A percentile compares a stretch with the other conserved stretches of the same genome.
Evolutionary conservation across 768 basidiomycete species (phyloP).

Genomic region (Termitomyces sp.): DNA sequence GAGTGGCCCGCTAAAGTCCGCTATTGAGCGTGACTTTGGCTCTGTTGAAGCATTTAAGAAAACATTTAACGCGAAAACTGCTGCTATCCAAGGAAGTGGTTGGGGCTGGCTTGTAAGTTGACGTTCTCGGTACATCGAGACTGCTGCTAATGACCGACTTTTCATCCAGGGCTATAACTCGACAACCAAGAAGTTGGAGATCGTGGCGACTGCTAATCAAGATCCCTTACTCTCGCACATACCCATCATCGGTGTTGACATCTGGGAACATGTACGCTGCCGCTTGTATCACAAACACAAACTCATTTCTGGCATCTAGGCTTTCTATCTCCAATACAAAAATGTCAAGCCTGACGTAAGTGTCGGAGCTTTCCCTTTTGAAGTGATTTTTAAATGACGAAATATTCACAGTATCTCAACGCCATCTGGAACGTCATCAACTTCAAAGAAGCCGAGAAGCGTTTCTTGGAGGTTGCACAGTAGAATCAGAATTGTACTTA

Average conservation of each 20-base stretch:
- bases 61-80: constrained; percentile 80
- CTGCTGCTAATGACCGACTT: background rate
- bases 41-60: constrained; percentile 84
- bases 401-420: constrained; percentile 66
- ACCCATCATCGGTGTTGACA: constrained; percentile 93
- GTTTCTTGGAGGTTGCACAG: constrained; percentile 31
- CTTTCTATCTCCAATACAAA: constrained; percentile 82
- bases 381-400: background rate
- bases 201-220: constrained; percentile 93
- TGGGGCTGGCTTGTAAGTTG: constrained; percentile 92
- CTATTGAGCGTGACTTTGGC: constrained; percentile 79
- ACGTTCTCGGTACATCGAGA: background rate
- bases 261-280: constrained; percentile 86
- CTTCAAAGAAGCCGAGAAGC: constrained; percentile 85
- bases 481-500: constrained; percentile 6
- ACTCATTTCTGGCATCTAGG: constrained; percentile 26
- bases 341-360: constrained; percentile 93
- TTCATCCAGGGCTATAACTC: constrained; percentile 62
- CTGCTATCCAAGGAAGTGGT: constrained; percentile 92
- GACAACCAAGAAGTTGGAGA: constrained; percentile 68
- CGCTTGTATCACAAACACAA: background rate
- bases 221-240: constrained; percentile 80
- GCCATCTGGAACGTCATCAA: constrained; percentile 97
- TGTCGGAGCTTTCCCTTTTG: constrained; percentile 11
- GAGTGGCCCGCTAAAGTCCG: constrained; percentile 66